phyloP scores from a whole-genome alignment of 1,284 basidiomycete genomes.

The Tilletia horrida region DNA sequence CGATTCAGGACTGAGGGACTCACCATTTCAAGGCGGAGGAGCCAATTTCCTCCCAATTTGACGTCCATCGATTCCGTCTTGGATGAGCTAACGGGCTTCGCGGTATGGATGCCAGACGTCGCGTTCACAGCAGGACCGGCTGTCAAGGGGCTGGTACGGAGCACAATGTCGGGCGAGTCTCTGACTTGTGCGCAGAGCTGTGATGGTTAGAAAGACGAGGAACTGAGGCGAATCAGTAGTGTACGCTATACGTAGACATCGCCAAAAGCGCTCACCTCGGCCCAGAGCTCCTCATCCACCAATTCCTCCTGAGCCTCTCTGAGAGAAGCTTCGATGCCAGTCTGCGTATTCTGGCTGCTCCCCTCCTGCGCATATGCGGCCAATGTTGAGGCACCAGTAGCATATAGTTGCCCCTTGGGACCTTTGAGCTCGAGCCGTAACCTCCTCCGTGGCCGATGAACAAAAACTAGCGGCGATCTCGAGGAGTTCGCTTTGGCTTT shows the following conservation, averaged over 20 bases:
- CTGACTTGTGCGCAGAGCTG: neutral
- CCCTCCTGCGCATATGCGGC: neutral
- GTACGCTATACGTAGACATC: too few relatives aligned
- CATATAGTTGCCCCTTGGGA: neutral
- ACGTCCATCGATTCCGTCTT: slow-evolving; percentile 5
- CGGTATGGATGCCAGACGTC: too few relatives aligned
- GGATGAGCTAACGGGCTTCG: neutral
- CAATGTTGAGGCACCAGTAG: too few relatives aligned
- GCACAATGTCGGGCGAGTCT: neutral
- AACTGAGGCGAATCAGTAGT: too few relatives aligned
- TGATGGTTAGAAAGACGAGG: too few relatives aligned
- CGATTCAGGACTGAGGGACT: too few relatives aligned
- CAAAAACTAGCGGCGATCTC: neutral
- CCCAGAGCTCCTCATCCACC: slow-evolving; percentile 13
- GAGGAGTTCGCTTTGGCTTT: neutral
- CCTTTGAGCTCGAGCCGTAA: neutral
- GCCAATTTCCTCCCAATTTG: slow-evolving; percentile 1
- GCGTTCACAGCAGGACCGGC: neutral
- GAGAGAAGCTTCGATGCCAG: neutral
- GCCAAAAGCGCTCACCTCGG: neutral
- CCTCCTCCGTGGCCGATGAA: neutral
- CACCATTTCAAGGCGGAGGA: neutral
- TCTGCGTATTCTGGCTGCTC: neutral
- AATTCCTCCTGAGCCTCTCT: slow-evolving; percentile 9
- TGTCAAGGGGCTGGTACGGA: neutral